Percentiles rank a stretch among this genome's conserved stretches.
Conservation (phyloP, 2,329 filamentous ascomycete genomes). For the Lojkania enalia region DNA sequence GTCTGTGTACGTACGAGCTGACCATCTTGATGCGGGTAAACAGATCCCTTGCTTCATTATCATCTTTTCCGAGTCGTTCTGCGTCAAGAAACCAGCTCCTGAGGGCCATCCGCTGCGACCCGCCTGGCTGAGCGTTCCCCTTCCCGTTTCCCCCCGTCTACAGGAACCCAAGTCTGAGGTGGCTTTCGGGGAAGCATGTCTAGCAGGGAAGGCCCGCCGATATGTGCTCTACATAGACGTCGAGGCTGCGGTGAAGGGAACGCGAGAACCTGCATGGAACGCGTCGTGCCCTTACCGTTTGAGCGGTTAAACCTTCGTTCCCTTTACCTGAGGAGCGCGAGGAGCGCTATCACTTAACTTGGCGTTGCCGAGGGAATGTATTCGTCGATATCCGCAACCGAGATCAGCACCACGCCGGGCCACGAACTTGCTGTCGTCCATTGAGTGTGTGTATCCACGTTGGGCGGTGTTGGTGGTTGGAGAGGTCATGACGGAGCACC, state of each 20-base stretch:
- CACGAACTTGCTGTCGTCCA: not conserved
- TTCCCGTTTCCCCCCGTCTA: conserved; percentile 8
- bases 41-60: not conserved
- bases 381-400: conserved; percentile 1
- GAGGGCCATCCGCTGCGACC: conserved; percentile 5
- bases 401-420: too few species aligned
- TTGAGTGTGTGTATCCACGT: too few species aligned
- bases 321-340: conserved; percentile 1
- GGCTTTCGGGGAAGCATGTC: conserved; percentile 6
- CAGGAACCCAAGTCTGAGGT: conserved; percentile 9
- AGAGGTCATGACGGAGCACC: not conserved
- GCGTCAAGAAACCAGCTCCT: not conserved
- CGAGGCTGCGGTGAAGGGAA: not conserved
- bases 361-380: not conserved
- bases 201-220: conserved; percentile 5
- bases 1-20: not conserved
- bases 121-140: conserved; percentile 4
- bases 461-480: too few species aligned
- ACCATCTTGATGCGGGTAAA: not conserved
- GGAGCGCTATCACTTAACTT: not conserved
- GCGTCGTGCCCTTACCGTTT: not conserved
- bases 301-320: conserved; percentile 1
- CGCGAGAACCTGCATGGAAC: conserved; percentile 1
- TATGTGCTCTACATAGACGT: conserved; percentile 1
- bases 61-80: not conserved